A percentile compares a stretch with the other conserved stretches of the same genome.
phyloP scores from a whole-genome alignment of 2,329 filamentous ascomycete species.

The Ilyonectria mors-panacis region DNA sequence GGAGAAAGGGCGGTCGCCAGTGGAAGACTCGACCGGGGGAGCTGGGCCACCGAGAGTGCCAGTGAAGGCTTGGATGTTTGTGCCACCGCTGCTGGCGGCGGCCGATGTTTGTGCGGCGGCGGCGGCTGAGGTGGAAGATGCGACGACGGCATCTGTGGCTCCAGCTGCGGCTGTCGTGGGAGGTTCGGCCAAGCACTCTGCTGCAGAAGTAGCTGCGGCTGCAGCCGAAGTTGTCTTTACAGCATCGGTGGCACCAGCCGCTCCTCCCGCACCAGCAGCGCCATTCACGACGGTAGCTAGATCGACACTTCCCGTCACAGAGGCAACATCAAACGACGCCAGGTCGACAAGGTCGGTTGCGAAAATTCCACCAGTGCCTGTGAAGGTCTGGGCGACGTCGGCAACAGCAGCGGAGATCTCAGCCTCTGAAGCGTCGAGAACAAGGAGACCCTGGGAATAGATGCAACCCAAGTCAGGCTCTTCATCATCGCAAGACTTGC shows the following conservation, averaged over 20 bases:
- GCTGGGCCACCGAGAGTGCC: constrained; percentile 59
- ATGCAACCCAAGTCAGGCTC: constrained; percentile 68
- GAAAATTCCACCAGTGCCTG: constrained; percentile 50
- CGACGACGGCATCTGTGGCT: constrained; percentile 13
- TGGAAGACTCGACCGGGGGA: constrained; percentile 58
- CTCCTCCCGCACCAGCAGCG: constrained; percentile 19
- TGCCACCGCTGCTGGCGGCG: constrained; percentile 35
- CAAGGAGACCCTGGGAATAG: constrained; percentile 65
- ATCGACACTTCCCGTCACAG: constrained; percentile 35
- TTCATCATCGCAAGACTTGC: constrained; percentile 62
- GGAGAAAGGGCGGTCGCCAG: constrained; percentile 59
- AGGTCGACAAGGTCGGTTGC: constrained; percentile 36
- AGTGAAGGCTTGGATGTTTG: constrained; percentile 63
- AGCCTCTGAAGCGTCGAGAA: constrained; percentile 66
- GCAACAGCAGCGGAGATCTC: constrained; percentile 66
- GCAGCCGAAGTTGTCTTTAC: not conserved
- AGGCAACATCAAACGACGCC: constrained; percentile 28
- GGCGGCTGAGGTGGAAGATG: constrained; percentile 9
- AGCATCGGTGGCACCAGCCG: constrained; percentile 1
- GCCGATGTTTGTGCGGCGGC: constrained; percentile 15
- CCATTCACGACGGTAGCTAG: constrained; percentile 28
- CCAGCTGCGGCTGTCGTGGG: constrained; percentile 2
- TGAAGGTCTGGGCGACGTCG: constrained; percentile 52
- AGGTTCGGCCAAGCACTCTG: not conserved
- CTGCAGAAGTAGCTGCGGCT: constrained; percentile 3